Base-by-base conservation (phyloP, 306 rosid species). In the Fragaria iinumae region DNA sequence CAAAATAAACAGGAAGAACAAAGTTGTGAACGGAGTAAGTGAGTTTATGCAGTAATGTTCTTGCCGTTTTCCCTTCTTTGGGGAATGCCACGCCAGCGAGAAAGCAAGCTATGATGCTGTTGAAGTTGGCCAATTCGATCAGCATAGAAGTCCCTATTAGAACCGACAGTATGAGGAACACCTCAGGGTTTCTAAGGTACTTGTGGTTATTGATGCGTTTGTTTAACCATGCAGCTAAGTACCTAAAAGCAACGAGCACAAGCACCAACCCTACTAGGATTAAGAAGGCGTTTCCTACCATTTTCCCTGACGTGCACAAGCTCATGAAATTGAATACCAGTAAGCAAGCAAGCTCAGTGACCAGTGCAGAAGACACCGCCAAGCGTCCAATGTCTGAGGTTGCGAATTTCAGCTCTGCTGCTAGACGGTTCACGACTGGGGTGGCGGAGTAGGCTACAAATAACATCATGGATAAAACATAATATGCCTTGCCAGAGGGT, bases 21-120 rank as follows among this genome's bases (percentile, higher is more conserved):
- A 95, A 95, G 72, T 92, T 95, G 59, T 95, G 87, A 11, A 95
- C 92, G 0, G 96, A 87, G 72, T 90, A 95, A n/a, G 87, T 86
- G 0, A 95, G 91, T 72, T 92, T 92, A 49, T 92, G 97, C 8
- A 83, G 0, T 69, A 94, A 73, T 12, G 97, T 95, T 56, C 98
- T 80, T 2, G 97, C 97, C 3, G 97, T 77, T 83, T 90, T 95
- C 8, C 98, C 98, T 82, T 89, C 93, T 76, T 83, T 95, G 8
- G 97, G 97, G 65, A 92, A 90, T 62, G 72, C 27, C 23, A 90
- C 12, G 4, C 98, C 98, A 16, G 91, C 76, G 18, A 82, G 14
- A 43, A 88, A 92, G 53, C 97, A 92, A 56, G 79, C 82, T 1
- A 89, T 38, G 1, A 90, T 88, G 79, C 98, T 95, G 38, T 88